Evolutionary conservation across 225 moss, liverwort and hornwort species (phyloP).

Genomic region (Antitrichia curtipendula): DNA sequence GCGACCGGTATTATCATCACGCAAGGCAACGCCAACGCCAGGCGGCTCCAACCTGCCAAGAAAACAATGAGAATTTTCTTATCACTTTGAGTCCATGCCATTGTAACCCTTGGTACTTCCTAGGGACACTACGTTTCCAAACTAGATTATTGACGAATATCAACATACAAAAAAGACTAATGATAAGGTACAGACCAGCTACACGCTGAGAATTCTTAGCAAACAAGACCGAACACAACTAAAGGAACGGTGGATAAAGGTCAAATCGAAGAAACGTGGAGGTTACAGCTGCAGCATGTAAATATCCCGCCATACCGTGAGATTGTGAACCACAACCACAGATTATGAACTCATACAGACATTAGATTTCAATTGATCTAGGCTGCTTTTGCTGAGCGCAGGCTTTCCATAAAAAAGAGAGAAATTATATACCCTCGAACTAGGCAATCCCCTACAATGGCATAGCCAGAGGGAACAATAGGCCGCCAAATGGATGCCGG

Average conservation of each 20-base stretch:
- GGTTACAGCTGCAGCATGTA: too few relatives aligned
- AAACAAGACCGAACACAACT: neutral
- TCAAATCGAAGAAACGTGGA: neutral
- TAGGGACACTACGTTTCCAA: neutral
- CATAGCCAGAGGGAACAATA: constrained; percentile 74
- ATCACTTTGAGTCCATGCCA: neutral
- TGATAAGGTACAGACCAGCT: neutral
- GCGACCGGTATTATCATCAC: constrained; percentile 65
- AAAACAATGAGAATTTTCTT: neutral
- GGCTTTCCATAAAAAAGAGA: neutral
- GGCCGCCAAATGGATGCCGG: constrained; percentile 93
- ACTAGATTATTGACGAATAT: neutral
- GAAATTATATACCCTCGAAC: constrained; percentile 57
- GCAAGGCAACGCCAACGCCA: constrained; percentile 62
- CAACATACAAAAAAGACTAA: neutral
- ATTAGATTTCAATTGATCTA: neutral
- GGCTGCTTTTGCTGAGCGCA: neutral
- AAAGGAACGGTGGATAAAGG: neutral
- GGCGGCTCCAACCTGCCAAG: constrained; percentile 80
- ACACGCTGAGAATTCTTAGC: neutral
- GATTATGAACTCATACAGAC: neutral
- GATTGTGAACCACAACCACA: neutral
- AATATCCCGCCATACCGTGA: neutral
- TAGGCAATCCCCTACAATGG: constrained; percentile 83
- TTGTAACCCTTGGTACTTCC: neutral